phyloP scores from a whole-genome alignment of 2,329 filamentous ascomycete species.

The Colletotrichum sp. region DNA sequence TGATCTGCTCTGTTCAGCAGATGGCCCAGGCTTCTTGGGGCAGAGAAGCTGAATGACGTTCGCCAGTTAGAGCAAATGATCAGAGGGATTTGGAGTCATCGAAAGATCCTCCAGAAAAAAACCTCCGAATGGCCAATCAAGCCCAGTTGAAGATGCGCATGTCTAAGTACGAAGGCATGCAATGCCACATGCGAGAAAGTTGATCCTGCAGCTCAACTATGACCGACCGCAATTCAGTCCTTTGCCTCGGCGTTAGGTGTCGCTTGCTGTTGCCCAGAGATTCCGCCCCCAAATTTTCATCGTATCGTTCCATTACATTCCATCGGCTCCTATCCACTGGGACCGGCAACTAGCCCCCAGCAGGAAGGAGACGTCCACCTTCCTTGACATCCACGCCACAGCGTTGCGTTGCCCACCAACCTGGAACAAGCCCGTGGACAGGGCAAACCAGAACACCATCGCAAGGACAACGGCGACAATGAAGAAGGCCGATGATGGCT shows the following conservation, averaged over 20 bases:
- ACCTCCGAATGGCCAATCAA: not conserved
- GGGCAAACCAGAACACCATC: not conserved
- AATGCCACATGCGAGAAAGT: not conserved
- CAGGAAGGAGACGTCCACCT: not conserved
- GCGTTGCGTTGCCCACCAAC: conserved; percentile 12
- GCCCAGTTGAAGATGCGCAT: not conserved
- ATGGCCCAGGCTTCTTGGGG: not conserved
- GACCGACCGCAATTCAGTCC: not conserved
- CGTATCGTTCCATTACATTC: conserved; percentile 13
- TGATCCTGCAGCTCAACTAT: not conserved
- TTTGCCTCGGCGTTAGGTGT: not conserved
- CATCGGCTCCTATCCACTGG: not conserved
- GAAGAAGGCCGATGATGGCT: not conserved
- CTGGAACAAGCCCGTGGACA: not conserved
- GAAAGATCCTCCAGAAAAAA: not conserved
- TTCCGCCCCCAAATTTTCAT: not conserved
- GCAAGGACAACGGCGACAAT: not conserved
- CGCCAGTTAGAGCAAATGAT: not conserved
- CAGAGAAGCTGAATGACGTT: not conserved
- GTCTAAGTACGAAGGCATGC: not conserved
- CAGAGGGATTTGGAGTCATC: not conserved
- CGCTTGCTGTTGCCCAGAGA: not conserved
- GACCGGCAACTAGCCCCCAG: not conserved
- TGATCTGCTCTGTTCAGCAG: not conserved
- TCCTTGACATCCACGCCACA: conserved; percentile 1